Evolutionary conservation across 495 filamentous ascomycete genomes (phyloP), one percentile per base, ranked within the genome.

Genomic region (Wilcoxina mikolae): DNA sequence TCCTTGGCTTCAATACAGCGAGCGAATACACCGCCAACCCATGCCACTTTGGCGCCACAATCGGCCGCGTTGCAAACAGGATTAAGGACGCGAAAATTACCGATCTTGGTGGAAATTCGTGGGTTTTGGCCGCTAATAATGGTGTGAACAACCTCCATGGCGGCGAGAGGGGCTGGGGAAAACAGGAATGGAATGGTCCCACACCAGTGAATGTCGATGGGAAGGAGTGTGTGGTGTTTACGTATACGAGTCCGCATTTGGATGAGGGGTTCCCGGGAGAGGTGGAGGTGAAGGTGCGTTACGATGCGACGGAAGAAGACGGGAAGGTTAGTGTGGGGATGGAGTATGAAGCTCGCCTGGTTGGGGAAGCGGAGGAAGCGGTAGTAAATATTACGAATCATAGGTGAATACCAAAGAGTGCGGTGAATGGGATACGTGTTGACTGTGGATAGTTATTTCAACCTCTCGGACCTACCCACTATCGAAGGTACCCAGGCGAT

Each of bases 311-410:
- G 64, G 65, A 12, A 69, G 68, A 1, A 69, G 68, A 22, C 77
- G 77, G 18, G 81, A 81, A 66, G 74, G 77, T 54, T 70, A 75
- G 87, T 26, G 69, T 96, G 53, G 79, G 80, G 23, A 82, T 87
- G 11, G 90, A 96, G 68, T 95, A 90, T 67, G 86, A 94, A 73
- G 86, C 83, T 0, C 78, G 89, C 65, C 71, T 95, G 42, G 75
- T 88, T 1, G 60, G 62, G 24, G 57, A 48, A 10, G 60, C 53
- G 17, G 78, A 86, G 22, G 90, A 95, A 74, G 95, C 90, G 0
- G 83, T 81, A 2, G 75, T 95, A 58, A 90, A 85, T 62, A 74
- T 95, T 60, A 96, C 90, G 26, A 96, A 96, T 70, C 90, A 96
- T 70, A 91, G 85, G 87, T 93, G 71, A 54, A 74, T 68, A 3